Base-by-base conservation (phyloP, 2,329 filamentous ascomycete genomes). In the Orbilia brochopaga region DNA sequence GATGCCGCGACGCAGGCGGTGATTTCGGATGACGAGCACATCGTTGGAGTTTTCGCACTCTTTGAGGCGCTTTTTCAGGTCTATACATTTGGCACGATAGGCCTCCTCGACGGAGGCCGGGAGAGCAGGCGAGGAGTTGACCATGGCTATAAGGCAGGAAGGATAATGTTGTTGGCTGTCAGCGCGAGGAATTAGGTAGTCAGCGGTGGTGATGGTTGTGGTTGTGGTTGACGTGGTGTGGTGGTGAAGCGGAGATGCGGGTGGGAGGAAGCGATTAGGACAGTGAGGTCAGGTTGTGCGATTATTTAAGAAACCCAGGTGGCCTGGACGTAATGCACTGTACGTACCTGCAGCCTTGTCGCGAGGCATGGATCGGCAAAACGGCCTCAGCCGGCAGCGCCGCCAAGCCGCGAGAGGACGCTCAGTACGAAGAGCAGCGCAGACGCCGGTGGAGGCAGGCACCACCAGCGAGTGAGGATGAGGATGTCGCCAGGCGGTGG, bases 21-120 rank as follows among this genome's bases (percentile, higher is more conserved):
- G 83, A 74, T 96, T 89, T 57, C 91, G 89, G 59, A 91, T 83
- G 60, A 91, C 87, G 52, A 91, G 89, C 65, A 90, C 86, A 77
- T 96, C 92, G 79, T 97, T 97, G 78, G 91, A 89, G 70, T 91
- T 88, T 79, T 97, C 92, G 76, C 97, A 91, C 79, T 97, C 92
- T 79, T 88, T 90, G 74, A 94, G 90, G 73, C 94, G 90, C 77
- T 91, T 90, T 81, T 95, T 95, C 21, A 99, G 86, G 77, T 95
- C 90, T 78, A 97, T 91, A 80, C 93, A 97, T 86, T 99, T 97
- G 75, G 91, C 87, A 77, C 94, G 92, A 81, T 97, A 99, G 56
- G 93, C 92, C 79, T 93, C 89, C 81, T 99, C 93, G 74, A 97
- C 92, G 15, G 92, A 96, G 15, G 94, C 93, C 19, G 93, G 91